phyloP scores from a whole-genome alignment of 768 basidiomycete species.

The Suillus sp. region DNA sequence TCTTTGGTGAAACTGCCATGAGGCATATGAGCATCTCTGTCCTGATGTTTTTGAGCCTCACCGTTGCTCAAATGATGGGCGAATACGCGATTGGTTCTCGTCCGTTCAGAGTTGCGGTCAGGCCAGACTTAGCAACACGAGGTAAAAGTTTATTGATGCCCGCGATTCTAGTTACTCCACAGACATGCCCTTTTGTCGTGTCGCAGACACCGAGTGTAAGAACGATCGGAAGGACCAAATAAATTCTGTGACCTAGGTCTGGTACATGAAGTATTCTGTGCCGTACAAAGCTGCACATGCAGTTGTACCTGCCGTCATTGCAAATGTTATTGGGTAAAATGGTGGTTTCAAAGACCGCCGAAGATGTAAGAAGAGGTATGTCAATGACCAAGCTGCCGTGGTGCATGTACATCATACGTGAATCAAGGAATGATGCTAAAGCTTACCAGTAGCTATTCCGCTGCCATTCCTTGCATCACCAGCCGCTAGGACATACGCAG shows the following conservation, averaged over 20 bases:
- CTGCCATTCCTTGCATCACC: slow-evolving; percentile 47
- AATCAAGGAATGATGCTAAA: background rate
- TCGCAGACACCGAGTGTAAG: background rate
- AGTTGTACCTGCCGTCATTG: slow-evolving; percentile 33
- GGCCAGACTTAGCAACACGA: too few relatives aligned
- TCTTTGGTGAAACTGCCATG: too few relatives aligned
- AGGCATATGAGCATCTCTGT: too few relatives aligned
- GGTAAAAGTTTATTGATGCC: background rate
- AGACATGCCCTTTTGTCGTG: background rate
- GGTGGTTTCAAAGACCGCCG: slow-evolving; percentile 36
- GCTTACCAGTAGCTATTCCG: slow-evolving; percentile 41
- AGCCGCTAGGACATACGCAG: slow-evolving; percentile 42
- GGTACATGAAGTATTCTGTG: slow-evolving; percentile 32
- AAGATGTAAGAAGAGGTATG: slow-evolving; percentile 43
- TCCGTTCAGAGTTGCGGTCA: background rate
- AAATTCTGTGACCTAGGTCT: slow-evolving; percentile 14
- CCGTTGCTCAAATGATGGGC: too few relatives aligned
- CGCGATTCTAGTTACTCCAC: background rate
- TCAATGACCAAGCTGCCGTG: slow-evolving; percentile 46
- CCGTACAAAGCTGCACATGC: slow-evolving; percentile 32
- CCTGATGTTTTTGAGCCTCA: too few relatives aligned
- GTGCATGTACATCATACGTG: background rate
- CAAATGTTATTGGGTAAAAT: slow-evolving; percentile 36
- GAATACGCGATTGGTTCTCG: background rate
- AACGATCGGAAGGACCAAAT: background rate